These are phyloP conservation scores for Rhododendron vialii DNA, from an alignment of 148 eudicot species.

Conservation along the genomic window DNA sequence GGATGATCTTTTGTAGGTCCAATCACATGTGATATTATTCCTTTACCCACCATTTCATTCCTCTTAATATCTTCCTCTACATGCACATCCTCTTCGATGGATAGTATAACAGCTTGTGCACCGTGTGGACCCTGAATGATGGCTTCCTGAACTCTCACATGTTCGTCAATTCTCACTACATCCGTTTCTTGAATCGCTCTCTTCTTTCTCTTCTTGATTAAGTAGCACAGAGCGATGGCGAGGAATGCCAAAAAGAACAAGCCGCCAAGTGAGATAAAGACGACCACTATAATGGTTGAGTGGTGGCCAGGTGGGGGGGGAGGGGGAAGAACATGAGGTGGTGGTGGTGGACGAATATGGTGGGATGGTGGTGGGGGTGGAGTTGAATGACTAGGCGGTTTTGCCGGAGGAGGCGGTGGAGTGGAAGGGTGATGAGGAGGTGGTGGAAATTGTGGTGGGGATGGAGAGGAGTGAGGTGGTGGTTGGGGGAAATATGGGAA, in stretches of 20 bases:
- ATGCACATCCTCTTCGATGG: constrained; percentile 68
- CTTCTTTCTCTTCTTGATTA: constrained; percentile 59
- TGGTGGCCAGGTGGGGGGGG: constrained; percentile 61
- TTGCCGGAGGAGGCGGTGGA: constrained; percentile 30
- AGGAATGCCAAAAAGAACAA: constrained; percentile 70
- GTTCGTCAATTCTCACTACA: constrained; percentile 48
- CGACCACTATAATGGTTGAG: constrained; percentile 44
- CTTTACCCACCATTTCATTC: constrained; percentile 34
- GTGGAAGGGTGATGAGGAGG: constrained; percentile 22
- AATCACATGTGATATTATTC: constrained; percentile 6
- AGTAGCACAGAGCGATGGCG: constrained; percentile 57
- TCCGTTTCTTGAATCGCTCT: constrained; percentile 43
- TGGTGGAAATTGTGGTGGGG: constrained; percentile 18
- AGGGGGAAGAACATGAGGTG: constrained; percentile 20
- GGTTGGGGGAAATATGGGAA: constrained; percentile 24
- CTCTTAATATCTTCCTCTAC: constrained; percentile 45
- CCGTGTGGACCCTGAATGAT: constrained; percentile 73
- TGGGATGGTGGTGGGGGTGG: constrained; percentile 37
- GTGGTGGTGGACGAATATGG: constrained; percentile 16
- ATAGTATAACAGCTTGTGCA: constrained; percentile 38
- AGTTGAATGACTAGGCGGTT: constrained; percentile 7
- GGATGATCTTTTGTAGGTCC: constrained; percentile 25
- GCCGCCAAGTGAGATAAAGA: constrained; percentile 73
- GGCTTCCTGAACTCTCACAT: constrained; percentile 47
- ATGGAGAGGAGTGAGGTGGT: constrained; percentile 23